Percentiles rank a stretch among this genome's conserved stretches.
phyloP scores from a whole-genome alignment of 2,329 filamentous ascomycete genomes.

The Colletotrichum musae region DNA sequence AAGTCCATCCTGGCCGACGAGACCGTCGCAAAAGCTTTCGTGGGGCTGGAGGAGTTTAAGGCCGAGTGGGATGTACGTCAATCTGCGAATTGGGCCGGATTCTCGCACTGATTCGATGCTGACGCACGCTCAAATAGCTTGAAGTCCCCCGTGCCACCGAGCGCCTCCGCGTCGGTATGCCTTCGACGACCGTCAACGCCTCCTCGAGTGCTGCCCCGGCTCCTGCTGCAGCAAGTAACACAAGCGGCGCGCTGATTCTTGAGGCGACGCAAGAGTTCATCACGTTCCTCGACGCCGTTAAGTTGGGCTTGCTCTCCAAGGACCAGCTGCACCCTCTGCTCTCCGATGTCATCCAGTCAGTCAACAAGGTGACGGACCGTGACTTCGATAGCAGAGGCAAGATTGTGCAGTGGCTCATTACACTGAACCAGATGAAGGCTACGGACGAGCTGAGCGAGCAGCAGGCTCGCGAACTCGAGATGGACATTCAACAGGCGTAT shows the following conservation, averaged over 20 bases:
- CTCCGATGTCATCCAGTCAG: constrained; percentile 95
- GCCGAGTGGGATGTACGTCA: constrained; percentile 86
- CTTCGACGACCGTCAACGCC: constrained; percentile 81
- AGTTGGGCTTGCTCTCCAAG: constrained; percentile 92
- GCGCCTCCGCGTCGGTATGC: constrained; percentile 91
- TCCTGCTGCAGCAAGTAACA: constrained; percentile 58
- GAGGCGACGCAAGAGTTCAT: constrained; percentile 98
- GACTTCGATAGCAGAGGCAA: constrained; percentile 97
- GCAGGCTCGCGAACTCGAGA: constrained; percentile 88
- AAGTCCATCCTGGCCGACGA: constrained; percentile 94
- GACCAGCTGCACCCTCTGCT: constrained; percentile 96
- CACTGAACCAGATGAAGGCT: constrained; percentile 97
- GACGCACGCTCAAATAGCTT: constrained; percentile 69
- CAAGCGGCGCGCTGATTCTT: constrained; percentile 79
- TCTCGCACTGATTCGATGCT: not conserved
- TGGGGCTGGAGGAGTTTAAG: constrained; percentile 92
- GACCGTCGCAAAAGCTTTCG: constrained; percentile 88
- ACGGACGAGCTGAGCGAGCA: constrained; percentile 91
- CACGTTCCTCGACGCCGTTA: constrained; percentile 95
- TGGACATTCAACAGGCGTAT: constrained; percentile 96
- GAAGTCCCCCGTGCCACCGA: constrained; percentile 96
- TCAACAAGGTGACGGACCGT: constrained; percentile 95
- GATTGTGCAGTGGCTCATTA: constrained; percentile 98
- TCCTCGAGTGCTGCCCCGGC: constrained; percentile 61
- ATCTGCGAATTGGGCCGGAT: no score